phyloP scores from a whole-genome alignment of 345 rosid genomes.

The Hibiscus trionum region DNA sequence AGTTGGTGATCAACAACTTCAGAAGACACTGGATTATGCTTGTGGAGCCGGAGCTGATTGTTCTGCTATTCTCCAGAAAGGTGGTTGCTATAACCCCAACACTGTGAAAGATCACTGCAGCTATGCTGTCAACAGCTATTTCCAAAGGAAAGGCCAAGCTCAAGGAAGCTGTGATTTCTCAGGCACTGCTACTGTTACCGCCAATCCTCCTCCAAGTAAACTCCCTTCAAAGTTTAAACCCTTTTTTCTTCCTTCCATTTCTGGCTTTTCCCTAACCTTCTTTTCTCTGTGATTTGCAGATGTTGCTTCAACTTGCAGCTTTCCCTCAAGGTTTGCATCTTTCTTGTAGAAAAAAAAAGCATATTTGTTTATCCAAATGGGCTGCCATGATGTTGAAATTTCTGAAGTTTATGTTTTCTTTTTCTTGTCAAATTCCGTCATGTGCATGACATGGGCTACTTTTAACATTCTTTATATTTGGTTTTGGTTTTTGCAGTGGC shows the following conservation, averaged over 20 bases:
- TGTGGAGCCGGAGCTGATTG: conserved; percentile 88
- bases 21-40: conserved; percentile 75
- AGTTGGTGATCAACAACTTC: conserved; percentile 36
- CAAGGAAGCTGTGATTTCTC: conserved; percentile 67
- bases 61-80: conserved; percentile 45
- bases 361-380: conserved; percentile 10
- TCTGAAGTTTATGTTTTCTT: neutral
- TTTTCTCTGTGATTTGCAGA: conserved; percentile 21
- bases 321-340: conserved; percentile 42
- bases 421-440: neutral
- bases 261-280: neutral
- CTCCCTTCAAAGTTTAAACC: neutral
- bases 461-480: too few relatives aligned
- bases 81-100: conserved; percentile 74
- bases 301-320: conserved; percentile 38
- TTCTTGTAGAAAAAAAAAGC: too few relatives aligned
- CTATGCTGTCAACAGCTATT: conserved; percentile 83
- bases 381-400: conserved; percentile 33
- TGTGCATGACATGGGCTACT: too few relatives aligned
- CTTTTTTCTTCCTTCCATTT: neutral
- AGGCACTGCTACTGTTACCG: conserved; percentile 41
- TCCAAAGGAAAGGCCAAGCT: conserved; percentile 54
- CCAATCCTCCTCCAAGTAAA: conserved; percentile 41
- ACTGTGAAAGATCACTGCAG: conserved; percentile 75
- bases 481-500: conserved; percentile 4